A percentile compares a stretch with the other conserved stretches of the same genome.
phyloP scores from a whole-genome alignment of 2,329 filamentous ascomycete species.

The Parastagonospora nodorum region DNA sequence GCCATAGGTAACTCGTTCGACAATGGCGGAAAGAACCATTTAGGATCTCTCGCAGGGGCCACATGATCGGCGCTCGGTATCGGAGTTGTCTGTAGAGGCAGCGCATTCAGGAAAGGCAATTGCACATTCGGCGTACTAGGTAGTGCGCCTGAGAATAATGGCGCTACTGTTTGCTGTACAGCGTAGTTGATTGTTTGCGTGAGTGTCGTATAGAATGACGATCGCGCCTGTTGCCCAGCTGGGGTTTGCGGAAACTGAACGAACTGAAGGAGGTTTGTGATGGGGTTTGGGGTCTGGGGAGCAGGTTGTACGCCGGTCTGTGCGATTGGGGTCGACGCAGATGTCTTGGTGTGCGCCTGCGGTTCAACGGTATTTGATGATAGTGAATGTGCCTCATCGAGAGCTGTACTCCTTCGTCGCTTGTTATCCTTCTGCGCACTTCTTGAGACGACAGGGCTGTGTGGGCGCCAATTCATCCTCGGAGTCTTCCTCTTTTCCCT shows the following conservation, averaged over 20 bases:
- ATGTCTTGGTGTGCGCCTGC: not conserved
- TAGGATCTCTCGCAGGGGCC: constrained; percentile 32
- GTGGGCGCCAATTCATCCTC: constrained; percentile 40
- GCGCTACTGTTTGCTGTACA: constrained; percentile 30
- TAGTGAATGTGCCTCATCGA: not conserved
- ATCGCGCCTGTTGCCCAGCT: constrained; percentile 35
- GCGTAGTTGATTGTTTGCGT: constrained; percentile 30
- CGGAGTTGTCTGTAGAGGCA: constrained; percentile 8
- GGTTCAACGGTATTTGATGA: not conserved
- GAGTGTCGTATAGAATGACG: constrained; percentile 27
- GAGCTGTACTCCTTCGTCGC: not conserved
- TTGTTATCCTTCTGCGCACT: constrained; percentile 1
- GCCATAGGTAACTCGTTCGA: constrained; percentile 4
- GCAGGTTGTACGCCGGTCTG: constrained; percentile 6
- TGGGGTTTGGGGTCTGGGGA: constrained; percentile 20
- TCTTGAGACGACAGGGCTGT: constrained; percentile 11
- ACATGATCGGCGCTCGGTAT: constrained; percentile 11
- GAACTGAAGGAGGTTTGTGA: constrained; percentile 25
- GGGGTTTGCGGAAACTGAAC: constrained; percentile 38
- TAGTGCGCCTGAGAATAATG: constrained; percentile 23
- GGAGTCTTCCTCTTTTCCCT: constrained; percentile 17
- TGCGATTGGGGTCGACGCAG: not conserved
- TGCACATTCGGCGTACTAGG: constrained; percentile 10
- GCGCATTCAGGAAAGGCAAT: constrained; percentile 2
- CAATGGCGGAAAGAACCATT: constrained; percentile 35